Percentiles rank a stretch among this genome's conserved stretches.
phyloP scores from a whole-genome alignment of 31 red algal species.

The Odonthalia washingtoniensis region DNA sequence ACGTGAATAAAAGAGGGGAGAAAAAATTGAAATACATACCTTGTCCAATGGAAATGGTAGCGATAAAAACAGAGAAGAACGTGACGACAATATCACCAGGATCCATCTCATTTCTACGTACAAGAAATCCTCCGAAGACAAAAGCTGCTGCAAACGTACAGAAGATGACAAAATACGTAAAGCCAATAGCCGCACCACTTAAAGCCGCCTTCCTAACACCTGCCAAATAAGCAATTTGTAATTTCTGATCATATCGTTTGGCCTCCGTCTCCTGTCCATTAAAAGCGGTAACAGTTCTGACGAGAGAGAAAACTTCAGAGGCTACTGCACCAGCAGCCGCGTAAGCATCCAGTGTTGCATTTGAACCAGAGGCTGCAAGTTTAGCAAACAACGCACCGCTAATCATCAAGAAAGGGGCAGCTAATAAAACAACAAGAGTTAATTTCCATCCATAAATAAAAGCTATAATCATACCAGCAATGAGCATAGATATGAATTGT shows the following conservation, averaged over 20 bases:
- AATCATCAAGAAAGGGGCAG: constrained; percentile 53
- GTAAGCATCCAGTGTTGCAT: constrained; percentile 65
- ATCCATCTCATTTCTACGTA: constrained; percentile 49
- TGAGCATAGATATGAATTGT: constrained; percentile 67
- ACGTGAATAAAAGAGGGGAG: neutral
- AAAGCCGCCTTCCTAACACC: constrained; percentile 55
- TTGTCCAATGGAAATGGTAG: constrained; percentile 85
- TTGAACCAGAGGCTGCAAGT: constrained; percentile 52
- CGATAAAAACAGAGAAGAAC: constrained; percentile 93
- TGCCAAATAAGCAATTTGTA: constrained; percentile 51
- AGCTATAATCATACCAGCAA: constrained; percentile 77
- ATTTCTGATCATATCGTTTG: constrained; percentile 60
- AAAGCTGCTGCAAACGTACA: constrained; percentile 81
- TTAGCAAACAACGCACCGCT: constrained; percentile 66
- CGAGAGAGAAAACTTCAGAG: constrained; percentile 68
- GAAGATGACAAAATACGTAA: constrained; percentile 90
- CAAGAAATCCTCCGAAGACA: constrained; percentile 74
- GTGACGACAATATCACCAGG: constrained; percentile 75
- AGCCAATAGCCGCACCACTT: constrained; percentile 69
- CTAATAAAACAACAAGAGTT: constrained; percentile 72
- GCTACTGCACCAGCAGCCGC: constrained; percentile 74
- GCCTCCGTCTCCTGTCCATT: constrained; percentile 82
- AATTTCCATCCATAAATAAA: constrained; percentile 67
- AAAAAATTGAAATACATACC: constrained; percentile 27
- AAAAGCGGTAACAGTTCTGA: constrained; percentile 82